These are phyloP conservation scores for Colletotrichum sansevieriae DNA, from an alignment of 2,329 filamentous ascomycete genomes.

Conservation along the genomic window DNA sequence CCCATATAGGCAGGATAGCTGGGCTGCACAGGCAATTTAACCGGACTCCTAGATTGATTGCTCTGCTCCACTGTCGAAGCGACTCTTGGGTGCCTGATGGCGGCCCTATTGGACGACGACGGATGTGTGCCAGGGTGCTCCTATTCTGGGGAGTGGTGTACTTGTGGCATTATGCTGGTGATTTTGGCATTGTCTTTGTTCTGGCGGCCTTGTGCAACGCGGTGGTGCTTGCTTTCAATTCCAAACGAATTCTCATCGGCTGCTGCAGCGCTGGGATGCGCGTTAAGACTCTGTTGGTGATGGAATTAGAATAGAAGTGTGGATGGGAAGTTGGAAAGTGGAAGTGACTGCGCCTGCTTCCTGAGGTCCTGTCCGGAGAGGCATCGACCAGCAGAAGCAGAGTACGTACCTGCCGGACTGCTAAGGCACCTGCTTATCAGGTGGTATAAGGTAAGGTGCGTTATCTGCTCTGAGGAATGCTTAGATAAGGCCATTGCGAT, in stretches of 20 bases:
- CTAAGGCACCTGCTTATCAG: no score
- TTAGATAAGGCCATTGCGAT: not conserved
- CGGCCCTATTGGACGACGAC: conserved; percentile 34
- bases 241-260: not conserved
- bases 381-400: not conserved
- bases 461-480: not conserved
- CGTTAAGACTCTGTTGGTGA: not conserved
- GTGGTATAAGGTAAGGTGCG: not conserved
- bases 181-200: conserved; percentile 11
- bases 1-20: no score
- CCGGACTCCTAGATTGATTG: conserved; percentile 4
- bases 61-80: conserved; percentile 23
- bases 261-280: not conserved
- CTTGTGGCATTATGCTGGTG: conserved; percentile 28
- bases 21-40: no score
- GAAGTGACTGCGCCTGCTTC: not conserved
- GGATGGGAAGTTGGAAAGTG: not conserved
- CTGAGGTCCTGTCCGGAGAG: not conserved
- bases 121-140: conserved; percentile 16
- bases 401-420: no score
- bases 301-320: not conserved
- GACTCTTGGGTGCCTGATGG: conserved; percentile 32
- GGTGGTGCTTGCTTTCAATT: conserved; percentile 3
- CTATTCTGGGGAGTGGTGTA: conserved; percentile 3
- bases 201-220: not conserved